Conservation (phyloP, 2,329 filamentous ascomycete genomes). For the Ascochyta pisi region DNA sequence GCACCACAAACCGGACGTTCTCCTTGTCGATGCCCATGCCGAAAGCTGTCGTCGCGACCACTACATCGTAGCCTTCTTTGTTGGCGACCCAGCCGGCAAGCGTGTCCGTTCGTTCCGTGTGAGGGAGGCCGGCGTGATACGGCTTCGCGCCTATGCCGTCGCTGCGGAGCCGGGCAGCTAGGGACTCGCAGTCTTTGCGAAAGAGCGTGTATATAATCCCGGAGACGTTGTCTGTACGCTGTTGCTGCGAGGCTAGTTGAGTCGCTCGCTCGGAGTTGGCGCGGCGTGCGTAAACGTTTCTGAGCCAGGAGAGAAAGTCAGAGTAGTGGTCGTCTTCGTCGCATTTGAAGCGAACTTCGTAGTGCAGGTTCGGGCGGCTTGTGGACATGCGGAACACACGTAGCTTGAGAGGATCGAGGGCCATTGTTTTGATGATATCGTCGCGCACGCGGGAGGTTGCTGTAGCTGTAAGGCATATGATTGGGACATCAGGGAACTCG, state of each 20-base stretch:
- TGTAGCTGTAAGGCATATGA: conserved; percentile 92
- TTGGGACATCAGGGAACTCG: conserved; percentile 81
- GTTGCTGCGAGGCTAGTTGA: conserved; percentile 61
- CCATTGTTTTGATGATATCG: conserved; percentile 81
- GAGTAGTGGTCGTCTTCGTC: conserved; percentile 77
- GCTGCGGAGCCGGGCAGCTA: conserved; percentile 69
- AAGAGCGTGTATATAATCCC: conserved; percentile 84
- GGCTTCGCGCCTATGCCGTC: conserved; percentile 76
- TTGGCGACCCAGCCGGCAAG: conserved; percentile 76
- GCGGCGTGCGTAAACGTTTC: conserved; percentile 73
- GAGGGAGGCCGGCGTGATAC: conserved; percentile 73
- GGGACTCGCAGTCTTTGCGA: conserved; percentile 74
- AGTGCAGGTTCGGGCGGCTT: conserved; percentile 83
- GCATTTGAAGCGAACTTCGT: conserved; percentile 84
- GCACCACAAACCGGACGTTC: conserved; percentile 90
- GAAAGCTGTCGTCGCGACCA: conserved; percentile 94
- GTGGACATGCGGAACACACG: conserved; percentile 84
- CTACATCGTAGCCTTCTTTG: conserved; percentile 81
- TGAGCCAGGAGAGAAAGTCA: conserved; percentile 80
- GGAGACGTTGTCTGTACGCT: conserved; percentile 68
- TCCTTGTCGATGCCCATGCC: conserved; percentile 98
- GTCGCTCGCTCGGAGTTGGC: conserved; percentile 61
- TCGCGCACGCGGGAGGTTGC: conserved; percentile 80
- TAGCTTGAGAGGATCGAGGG: conserved; percentile 68
- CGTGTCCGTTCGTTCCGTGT: conserved; percentile 72